A percentile compares a stretch with the other conserved stretches of the same genome.
phyloP scores from a whole-genome alignment of 2,329 filamentous ascomycete species.

The Stenocarpella maydis region DNA sequence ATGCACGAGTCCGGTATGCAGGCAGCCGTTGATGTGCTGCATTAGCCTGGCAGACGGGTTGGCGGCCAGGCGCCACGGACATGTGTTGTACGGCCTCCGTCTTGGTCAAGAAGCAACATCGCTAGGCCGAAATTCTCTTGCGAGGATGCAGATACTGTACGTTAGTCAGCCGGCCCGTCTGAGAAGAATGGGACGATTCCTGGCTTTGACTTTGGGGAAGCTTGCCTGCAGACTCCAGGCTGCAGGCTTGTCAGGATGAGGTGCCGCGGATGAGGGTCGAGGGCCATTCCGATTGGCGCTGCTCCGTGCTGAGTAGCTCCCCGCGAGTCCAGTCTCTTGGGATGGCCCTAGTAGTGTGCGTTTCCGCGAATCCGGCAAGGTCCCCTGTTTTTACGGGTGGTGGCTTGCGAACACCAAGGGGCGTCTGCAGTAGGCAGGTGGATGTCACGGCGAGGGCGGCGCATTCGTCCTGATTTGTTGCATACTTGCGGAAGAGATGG shows the following conservation, averaged over 20 bases:
- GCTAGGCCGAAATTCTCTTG: background rate
- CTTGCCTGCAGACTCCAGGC: background rate
- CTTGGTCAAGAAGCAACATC: background rate
- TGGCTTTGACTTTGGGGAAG: background rate
- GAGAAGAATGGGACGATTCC: background rate
- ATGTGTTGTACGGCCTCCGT: background rate
- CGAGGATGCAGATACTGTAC: background rate
- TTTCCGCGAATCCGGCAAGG: background rate
- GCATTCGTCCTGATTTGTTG: conserved; percentile 1
- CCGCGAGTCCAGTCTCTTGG: conserved; percentile 4
- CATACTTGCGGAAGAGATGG: background rate
- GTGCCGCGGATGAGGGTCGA: conserved; percentile 10
- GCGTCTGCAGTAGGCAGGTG: background rate
- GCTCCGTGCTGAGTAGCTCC: background rate
- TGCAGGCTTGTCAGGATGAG: too few species aligned
- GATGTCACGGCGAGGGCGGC: conserved; percentile 11
- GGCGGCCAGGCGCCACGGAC: conserved; percentile 13
- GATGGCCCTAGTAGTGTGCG: conserved; percentile 16
- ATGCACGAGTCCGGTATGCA: conserved; percentile 16
- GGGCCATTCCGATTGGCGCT: conserved; percentile 25
- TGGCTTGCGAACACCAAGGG: conserved; percentile 9
- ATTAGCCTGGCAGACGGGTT: conserved; percentile 10
- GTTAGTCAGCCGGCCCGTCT: background rate
- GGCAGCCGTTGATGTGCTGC: conserved; percentile 23
- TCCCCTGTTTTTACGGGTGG: conserved; percentile 13